Percentiles rank a stretch among this genome's conserved stretches.
These are phyloP conservation scores for Plasmodium berghei DNA, from an alignment of 169 alveolate genomes.

Conservation along the genomic window DNA sequence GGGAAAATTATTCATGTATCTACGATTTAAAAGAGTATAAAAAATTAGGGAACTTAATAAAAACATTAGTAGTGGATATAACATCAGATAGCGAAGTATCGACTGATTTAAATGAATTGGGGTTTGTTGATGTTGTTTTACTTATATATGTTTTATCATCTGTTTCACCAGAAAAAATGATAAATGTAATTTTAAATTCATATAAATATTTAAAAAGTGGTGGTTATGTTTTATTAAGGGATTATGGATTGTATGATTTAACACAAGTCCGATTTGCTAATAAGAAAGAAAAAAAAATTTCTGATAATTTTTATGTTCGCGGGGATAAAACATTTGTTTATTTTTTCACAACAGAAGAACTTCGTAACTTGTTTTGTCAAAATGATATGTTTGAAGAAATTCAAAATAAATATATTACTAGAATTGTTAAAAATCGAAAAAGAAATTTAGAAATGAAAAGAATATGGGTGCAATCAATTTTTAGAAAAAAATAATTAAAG, in stretches of 20 bases:
- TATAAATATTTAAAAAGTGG: slow-evolving; percentile 88
- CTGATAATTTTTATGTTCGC: slow-evolving; percentile 93
- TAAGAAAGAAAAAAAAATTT: slow-evolving; percentile 89
- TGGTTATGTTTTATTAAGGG: slow-evolving; percentile 92
- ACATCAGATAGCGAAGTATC: slow-evolving; percentile 16
- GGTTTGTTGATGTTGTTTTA: slow-evolving; percentile 89
- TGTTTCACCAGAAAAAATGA: slow-evolving; percentile 92
- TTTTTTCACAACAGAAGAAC: slow-evolving; percentile 89
- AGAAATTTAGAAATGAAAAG: slow-evolving; percentile 69
- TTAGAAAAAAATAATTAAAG: slow-evolving; percentile 27
- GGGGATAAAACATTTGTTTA: slow-evolving; percentile 93
- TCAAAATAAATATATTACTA: slow-evolving; percentile 60
- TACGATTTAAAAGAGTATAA: slow-evolving; percentile 35
- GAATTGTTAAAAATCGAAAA: slow-evolving; percentile 71
- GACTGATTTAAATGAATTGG: slow-evolving; percentile 38
- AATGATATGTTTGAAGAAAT: slow-evolving; percentile 52
- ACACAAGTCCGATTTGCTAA: slow-evolving; percentile 92
- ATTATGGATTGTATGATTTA: slow-evolving; percentile 94
- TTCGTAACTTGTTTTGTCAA: slow-evolving; percentile 79
- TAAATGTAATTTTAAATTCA: slow-evolving; percentile 82
- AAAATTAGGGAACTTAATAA: slow-evolving; percentile 73
- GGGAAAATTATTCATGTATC: slow-evolving; percentile 3
- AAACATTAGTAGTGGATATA: slow-evolving; percentile 77
- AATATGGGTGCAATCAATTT: slow-evolving; percentile 75
- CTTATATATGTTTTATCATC: slow-evolving; percentile 93